A percentile compares a stretch with the other conserved stretches of the same genome.
These are phyloP conservation scores for Prototheca wickerhamii DNA, from an alignment of 163 green algal species.

Conservation along the genomic window DNA sequence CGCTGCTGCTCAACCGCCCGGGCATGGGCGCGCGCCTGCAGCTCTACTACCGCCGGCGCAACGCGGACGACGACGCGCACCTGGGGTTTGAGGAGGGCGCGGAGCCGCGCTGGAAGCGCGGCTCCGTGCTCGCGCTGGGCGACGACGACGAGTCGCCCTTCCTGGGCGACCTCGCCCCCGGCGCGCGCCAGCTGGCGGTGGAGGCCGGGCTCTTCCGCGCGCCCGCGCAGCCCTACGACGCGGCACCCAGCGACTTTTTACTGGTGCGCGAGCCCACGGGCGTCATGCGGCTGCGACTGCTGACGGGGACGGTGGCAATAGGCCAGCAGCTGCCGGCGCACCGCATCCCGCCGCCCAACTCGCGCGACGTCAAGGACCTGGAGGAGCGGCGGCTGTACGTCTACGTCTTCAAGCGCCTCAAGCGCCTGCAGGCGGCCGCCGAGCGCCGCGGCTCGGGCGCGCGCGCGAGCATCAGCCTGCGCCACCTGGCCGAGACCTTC, in stretches of 20 bases:
- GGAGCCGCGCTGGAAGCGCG: slow-evolving; percentile 25
- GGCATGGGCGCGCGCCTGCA: slow-evolving; percentile 75
- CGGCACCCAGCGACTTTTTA: slow-evolving; percentile 66
- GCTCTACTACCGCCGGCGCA: slow-evolving; percentile 68
- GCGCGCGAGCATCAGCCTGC: slow-evolving; percentile 5
- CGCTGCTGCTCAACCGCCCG: slow-evolving; percentile 27
- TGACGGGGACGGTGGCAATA: slow-evolving; percentile 60
- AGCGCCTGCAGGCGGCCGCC: slow-evolving; percentile 2
- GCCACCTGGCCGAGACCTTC: slow-evolving; percentile 12
- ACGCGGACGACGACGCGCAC: slow-evolving; percentile 29
- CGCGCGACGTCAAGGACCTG: slow-evolving; percentile 31
- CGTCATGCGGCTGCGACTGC: slow-evolving; percentile 43
- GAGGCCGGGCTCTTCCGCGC: slow-evolving; percentile 66
- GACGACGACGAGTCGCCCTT: slow-evolving; percentile 64
- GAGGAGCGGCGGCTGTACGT: slow-evolving; percentile 32
- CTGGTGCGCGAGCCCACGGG: slow-evolving; percentile 51
- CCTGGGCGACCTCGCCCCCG: slow-evolving; percentile 51
- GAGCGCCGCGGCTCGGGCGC: background rate
- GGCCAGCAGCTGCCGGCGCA: slow-evolving; percentile 75
- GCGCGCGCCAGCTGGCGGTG: slow-evolving; percentile 37
- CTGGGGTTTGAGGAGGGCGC: slow-evolving; percentile 20
- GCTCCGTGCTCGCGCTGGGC: slow-evolving; percentile 39
- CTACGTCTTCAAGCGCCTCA: slow-evolving; percentile 28
- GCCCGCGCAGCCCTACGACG: slow-evolving; percentile 46
- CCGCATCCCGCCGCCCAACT: slow-evolving; percentile 42